A percentile compares a stretch with the other conserved stretches of the same genome.
phyloP scores from a whole-genome alignment of 2,329 filamentous ascomycete species.

The Magnaporthiopsis rhizophila region DNA sequence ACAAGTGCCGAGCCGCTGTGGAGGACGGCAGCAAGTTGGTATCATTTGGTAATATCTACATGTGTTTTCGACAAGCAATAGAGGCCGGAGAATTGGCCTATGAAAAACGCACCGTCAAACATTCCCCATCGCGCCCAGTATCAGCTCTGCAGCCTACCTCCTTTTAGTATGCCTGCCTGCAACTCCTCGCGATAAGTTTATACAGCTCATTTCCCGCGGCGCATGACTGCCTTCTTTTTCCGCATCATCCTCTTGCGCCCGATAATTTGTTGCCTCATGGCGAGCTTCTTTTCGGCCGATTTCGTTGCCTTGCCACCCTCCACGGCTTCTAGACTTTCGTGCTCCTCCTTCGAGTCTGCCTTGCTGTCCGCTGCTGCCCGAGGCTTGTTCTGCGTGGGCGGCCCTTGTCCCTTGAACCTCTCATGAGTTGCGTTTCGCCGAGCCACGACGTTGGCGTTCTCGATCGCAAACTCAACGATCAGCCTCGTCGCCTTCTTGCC shows the following conservation, averaged over 20 bases:
- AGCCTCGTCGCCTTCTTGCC: constrained; percentile 69
- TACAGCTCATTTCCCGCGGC: constrained; percentile 14
- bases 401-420: constrained; percentile 17
- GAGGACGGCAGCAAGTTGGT: not conserved
- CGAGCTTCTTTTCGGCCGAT: constrained; percentile 25
- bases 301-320: constrained; percentile 9
- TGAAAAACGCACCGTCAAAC: not conserved
- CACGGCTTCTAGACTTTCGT: not conserved
- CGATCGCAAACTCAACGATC: constrained; percentile 95
- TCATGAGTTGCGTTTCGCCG: constrained; percentile 60
- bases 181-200: not conserved
- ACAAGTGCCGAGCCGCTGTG: too few relatives aligned
- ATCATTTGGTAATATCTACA: not conserved
- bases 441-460: constrained; percentile 92
- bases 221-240: constrained; percentile 50
- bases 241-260: constrained; percentile 75
- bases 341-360: constrained; percentile 20
- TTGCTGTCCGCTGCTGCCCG: constrained; percentile 20
- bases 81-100: not conserved
- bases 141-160: not conserved
- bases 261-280: constrained; percentile 66
- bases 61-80: not conserved
- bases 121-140: not conserved
- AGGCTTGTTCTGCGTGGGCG: constrained; percentile 10
- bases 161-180: not conserved